These are phyloP conservation scores for Chaetomidium leptoderma DNA, from an alignment of 495 filamentous ascomycete genomes.

Conservation along the genomic window DNA sequence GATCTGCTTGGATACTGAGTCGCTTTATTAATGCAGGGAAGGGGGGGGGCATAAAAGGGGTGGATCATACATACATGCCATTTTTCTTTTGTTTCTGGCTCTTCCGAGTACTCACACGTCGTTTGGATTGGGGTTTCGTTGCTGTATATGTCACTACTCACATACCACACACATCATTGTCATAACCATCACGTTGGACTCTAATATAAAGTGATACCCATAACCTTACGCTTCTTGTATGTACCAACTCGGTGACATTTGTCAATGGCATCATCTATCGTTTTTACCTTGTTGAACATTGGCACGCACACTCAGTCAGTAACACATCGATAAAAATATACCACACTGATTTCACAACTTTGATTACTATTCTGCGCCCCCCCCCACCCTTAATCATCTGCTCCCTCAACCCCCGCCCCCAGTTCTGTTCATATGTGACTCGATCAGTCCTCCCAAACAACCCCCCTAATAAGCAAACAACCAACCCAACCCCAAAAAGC, in stretches of 20 bases:
- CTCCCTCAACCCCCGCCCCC: too few relatives aligned
- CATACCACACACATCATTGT: neutral
- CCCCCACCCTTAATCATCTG: too few relatives aligned
- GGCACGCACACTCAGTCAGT: too few relatives aligned
- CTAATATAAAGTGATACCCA: neutral
- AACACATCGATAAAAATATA: too few relatives aligned
- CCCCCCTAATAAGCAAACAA: neutral
- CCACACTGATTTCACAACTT: too few relatives aligned
- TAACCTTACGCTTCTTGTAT: neutral
- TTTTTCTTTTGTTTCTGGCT: neutral
- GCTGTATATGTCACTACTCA: neutral
- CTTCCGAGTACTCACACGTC: too few relatives aligned
- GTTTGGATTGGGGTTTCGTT: neutral
- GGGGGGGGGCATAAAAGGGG: neutral
- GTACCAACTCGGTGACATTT: too few relatives aligned
- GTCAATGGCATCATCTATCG: too few relatives aligned
- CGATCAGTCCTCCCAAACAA: neutral
- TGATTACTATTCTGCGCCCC: too few relatives aligned
- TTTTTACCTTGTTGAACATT: too few relatives aligned
- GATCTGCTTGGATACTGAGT: conserved; percentile 21
- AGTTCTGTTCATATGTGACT: too few relatives aligned
- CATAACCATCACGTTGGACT: neutral
- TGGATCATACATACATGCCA: neutral
- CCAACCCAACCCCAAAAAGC: neutral
- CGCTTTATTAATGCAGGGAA: neutral